Evolutionary conservation across 176 grass and related monocot species (phyloP), one percentile per base, ranked within the genome.

Genomic region (Bothriochloa decipiens): DNA sequence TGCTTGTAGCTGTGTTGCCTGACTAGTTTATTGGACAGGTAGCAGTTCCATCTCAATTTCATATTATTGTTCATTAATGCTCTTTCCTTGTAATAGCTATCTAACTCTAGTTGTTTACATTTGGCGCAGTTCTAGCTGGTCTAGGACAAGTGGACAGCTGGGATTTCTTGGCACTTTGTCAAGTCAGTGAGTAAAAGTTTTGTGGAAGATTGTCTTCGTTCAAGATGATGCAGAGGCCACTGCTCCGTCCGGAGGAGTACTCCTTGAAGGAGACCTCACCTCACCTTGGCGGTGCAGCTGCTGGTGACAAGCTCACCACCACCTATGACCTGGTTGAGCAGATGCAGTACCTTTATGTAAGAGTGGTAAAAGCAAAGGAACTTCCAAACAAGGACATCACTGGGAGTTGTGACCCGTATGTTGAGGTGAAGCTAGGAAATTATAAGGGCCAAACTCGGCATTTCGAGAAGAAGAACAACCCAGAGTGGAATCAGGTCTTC

Each of bases 401-500:
- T 75, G 91, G 91, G 55, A 87, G 88, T 8, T 90, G 87, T 79
- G 91, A 93, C 22, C 91, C 91, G 0, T 93, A 90, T 87, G 91
- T 93, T 11, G 91, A 93, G 81, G 91, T 93, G 52, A 93, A 90
- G 74, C 77, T 93, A 15, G 91, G 91, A 17, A 93, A 93, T 39
- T 93, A 93, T 26, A 93, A 88, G 68, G 91, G 91, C 49, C 82
- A 68, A 29, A 93, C 91, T 76, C 68, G 85, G 1, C 35, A 90
- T 75, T 90, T 93, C 0, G 91, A 93, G 82, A 93, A 93, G 74
- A 93, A 82, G 67, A 87, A 69, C 58, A 87, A 93, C 61, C 91
- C 91, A 23, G 91, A 93, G 86, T 93, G 91, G 91, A 93, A 93
- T 74, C 91, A 93, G 80, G 91, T 93, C 26, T 93, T 93, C 50